Percentiles rank a stretch among this genome's conserved stretches.
Conservation (phyloP, 2,329 filamentous ascomycete species). For the Calonectria naviculata region DNA sequence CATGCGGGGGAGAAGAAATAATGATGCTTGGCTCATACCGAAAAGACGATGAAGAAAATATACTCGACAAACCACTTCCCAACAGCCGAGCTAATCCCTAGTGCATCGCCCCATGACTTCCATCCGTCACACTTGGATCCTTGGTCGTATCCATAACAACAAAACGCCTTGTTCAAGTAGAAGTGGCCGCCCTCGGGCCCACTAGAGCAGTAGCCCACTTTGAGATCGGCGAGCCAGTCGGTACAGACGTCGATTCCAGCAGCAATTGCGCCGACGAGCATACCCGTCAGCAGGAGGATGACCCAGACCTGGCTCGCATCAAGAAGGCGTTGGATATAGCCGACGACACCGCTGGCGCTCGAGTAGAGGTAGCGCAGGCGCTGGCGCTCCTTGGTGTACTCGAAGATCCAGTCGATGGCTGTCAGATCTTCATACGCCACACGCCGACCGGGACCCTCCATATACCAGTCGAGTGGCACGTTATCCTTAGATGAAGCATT, state of each 20-base stretch:
- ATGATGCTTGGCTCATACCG: conserved; percentile 63
- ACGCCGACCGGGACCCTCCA: conserved; percentile 87
- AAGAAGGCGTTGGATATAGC: conserved; percentile 77
- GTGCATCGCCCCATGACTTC: conserved; percentile 83
- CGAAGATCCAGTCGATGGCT: conserved; percentile 99
- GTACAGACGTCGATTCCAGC: conserved; percentile 91
- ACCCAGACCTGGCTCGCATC: conserved; percentile 95
- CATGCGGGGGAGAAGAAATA: background rate
- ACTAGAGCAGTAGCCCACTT: conserved; percentile 87
- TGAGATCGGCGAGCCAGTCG: conserved; percentile 94
- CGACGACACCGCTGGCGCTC: conserved; percentile 75
- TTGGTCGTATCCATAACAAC: conserved; percentile 91
- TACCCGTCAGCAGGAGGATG: conserved; percentile 85
- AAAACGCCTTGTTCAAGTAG: conserved; percentile 91
- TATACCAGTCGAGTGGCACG: conserved; percentile 80
- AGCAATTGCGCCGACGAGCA: conserved; percentile 85
- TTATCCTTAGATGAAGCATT: conserved; percentile 56
- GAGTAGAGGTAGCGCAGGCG: conserved; percentile 82
- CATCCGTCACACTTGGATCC: conserved; percentile 86
- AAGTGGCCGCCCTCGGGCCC: conserved; percentile 82
- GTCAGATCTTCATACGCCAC: conserved; percentile 97
- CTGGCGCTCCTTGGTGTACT: conserved; percentile 96
- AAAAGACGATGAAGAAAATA: conserved; percentile 85
- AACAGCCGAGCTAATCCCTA: conserved; percentile 72
- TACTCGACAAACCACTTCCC: conserved; percentile 89